A percentile compares a stretch with the other conserved stretches of the same genome.
Evolutionary conservation across 371 early-diverging fungal genomes (phyloP).

Genomic region (Choanephora cucurbitarum): DNA sequence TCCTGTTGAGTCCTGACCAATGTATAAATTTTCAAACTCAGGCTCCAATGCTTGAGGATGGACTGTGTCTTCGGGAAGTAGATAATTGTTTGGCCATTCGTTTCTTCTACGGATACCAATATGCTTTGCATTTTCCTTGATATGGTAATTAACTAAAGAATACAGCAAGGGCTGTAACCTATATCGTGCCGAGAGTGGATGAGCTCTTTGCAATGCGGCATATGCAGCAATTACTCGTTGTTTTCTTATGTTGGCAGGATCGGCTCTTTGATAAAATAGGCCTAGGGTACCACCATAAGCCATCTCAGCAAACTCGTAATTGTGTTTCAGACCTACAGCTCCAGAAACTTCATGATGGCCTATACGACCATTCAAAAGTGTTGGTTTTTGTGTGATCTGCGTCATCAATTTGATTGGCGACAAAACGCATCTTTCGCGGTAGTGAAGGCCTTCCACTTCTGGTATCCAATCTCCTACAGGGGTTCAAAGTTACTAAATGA

Average conservation of each 20-base stretch:
- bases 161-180: background rate
- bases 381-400: conserved; percentile 5
- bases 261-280: conserved; percentile 2
- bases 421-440: conserved; percentile 6
- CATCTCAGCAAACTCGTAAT: conserved; percentile 14
- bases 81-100: background rate
- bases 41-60: conserved; percentile 2
- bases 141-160: conserved; percentile 12
- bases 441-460: background rate
- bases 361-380: background rate
- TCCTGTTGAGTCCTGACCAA: background rate
- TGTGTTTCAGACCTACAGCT: background rate
- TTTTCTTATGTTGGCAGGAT: background rate
- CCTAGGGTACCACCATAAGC: conserved; percentile 7
- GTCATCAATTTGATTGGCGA: conserved; percentile 7
- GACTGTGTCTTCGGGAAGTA: background rate
- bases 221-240: background rate
- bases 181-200: conserved; percentile 5
- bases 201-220: background rate
- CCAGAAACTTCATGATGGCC: conserved; percentile 4
- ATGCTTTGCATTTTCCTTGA: conserved; percentile 1
- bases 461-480: background rate
- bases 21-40: background rate
- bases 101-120: background rate
- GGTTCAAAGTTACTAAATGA: background rate